Evolutionary conservation across 352 stramenopile genomes (phyloP), one percentile per base, ranked within the genome.

Genomic region (Blastocystis sp.): DNA sequence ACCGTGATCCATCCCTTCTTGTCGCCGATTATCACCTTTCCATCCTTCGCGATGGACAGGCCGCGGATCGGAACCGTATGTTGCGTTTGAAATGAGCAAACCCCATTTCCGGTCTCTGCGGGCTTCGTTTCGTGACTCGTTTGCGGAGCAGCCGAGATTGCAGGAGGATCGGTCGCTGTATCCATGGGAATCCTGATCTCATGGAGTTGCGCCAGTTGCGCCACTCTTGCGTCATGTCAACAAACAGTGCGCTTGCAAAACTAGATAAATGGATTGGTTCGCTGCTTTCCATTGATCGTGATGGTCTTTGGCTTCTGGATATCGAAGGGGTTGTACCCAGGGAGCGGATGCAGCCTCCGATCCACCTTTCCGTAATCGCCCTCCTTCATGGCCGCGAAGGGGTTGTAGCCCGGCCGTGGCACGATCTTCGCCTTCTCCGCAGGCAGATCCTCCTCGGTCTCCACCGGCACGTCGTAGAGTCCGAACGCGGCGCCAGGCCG

Each of bases 221-320:
- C 46, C 4, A 16, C 11, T 59, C 11, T 59, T 32, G n/a, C 51
- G n/a, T n/a, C n/a, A n/a, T n/a, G n/a, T n/a, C 7, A 59, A 59
- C 51, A 59, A 59, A 59, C 51, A 59, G 18, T 11, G 51, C 51
- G 32, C 51, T 59, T 59, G 51, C 51, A 59, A 59, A 78, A 42
- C 67, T 78, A 78, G 32, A 44, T 29, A 27, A 78, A 78, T 27
- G 67, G 67, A 61, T 78, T 78, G 18, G 67, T 21, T 11, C 38
- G 36, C 14, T 38, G 16, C 46, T 78, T 78, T 42, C 67, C 67
- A 40, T 59, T 51, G 27, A 78, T 78, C n/a, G 32, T 40, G 24
- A 78, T 24, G 14, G n/a, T 32, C 32, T 48, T 78, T 27, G 40
- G 6, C 34, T 61, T 51, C 34, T 51, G 27, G 9, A 27, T n/a